Conservation (phyloP, 2,329 filamentous ascomycete species). For the Eutypella sp. region DNA sequence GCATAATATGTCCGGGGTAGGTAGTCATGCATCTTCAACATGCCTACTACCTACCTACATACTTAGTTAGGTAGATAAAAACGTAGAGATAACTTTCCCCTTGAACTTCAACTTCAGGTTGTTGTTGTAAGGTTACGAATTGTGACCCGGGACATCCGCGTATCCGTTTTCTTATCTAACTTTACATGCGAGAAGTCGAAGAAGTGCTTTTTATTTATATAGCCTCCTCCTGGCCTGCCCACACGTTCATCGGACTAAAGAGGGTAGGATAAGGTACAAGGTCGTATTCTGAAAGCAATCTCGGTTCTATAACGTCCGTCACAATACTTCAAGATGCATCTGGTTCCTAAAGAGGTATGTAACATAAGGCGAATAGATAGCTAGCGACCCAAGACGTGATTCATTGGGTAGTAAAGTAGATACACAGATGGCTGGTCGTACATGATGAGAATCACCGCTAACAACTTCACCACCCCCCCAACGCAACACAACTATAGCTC, state of each 20-base stretch:
- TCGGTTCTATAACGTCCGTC: too few species aligned
- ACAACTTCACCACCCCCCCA: neutral
- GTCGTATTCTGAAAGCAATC: neutral
- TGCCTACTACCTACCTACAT: neutral
- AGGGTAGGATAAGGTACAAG: neutral
- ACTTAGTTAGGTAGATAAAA: neutral
- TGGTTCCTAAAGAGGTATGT: conserved; percentile 31
- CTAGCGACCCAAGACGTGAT: neutral
- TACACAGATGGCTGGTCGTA: neutral
- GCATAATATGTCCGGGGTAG: too few species aligned
- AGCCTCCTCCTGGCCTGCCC: too few species aligned
- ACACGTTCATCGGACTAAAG: neutral
- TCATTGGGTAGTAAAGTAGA: neutral
- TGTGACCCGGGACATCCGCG: neutral
- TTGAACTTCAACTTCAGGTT: too few species aligned
- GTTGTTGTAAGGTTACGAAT: neutral
- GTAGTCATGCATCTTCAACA: too few species aligned
- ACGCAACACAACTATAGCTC: conserved; percentile 51
- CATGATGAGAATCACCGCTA: neutral
- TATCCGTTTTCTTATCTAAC: too few species aligned
- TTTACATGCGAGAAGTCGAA: too few species aligned
- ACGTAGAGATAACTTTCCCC: neutral
- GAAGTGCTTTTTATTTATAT: too few species aligned
- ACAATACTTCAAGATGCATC: conserved; percentile 25
- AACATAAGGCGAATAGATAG: neutral